Conservation (phyloP, 2,329 filamentous ascomycete genomes). For the Talaromyces atroroseus region DNA sequence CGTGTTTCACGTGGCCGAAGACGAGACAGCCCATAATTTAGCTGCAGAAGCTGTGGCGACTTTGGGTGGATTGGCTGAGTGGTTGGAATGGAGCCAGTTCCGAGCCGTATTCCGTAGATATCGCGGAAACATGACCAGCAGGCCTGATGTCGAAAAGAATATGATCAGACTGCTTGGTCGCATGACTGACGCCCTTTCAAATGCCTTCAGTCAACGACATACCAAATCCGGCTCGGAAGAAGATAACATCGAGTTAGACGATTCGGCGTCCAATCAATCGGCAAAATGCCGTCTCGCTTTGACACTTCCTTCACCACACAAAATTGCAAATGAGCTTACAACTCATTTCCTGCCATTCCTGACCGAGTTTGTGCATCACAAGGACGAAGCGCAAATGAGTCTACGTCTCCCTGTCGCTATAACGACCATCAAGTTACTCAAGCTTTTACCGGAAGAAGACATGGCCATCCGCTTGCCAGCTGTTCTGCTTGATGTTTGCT, state of each 20-base stretch:
- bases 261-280: conserved; percentile 22
- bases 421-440: conserved; percentile 80
- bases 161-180: conserved; percentile 76
- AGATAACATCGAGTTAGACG: conserved; percentile 5
- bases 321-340: conserved; percentile 66
- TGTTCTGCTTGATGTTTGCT: conserved; percentile 84
- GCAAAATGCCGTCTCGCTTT: conserved; percentile 49
- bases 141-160: conserved; percentile 78
- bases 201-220: conserved; percentile 38
- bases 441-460: conserved; percentile 67
- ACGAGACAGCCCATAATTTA: conserved; percentile 67
- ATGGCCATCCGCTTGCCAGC: conserved; percentile 71
- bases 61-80: conserved; percentile 67
- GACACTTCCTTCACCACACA: conserved; percentile 62
- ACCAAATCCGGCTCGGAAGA: conserved; percentile 7
- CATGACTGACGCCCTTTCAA: conserved; percentile 69
- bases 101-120: conserved; percentile 78
- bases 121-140: conserved; percentile 72
- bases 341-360: conserved; percentile 73
- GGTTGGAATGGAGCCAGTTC: conserved; percentile 86
- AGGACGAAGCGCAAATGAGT: conserved; percentile 91
- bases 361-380: conserved; percentile 81
- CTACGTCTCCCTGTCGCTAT: conserved; percentile 85
- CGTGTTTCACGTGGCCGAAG: conserved; percentile 71
- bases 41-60: conserved; percentile 80